Base-by-base conservation (phyloP, 345 rosid genomes). In the Atalantia buxifolia region DNA sequence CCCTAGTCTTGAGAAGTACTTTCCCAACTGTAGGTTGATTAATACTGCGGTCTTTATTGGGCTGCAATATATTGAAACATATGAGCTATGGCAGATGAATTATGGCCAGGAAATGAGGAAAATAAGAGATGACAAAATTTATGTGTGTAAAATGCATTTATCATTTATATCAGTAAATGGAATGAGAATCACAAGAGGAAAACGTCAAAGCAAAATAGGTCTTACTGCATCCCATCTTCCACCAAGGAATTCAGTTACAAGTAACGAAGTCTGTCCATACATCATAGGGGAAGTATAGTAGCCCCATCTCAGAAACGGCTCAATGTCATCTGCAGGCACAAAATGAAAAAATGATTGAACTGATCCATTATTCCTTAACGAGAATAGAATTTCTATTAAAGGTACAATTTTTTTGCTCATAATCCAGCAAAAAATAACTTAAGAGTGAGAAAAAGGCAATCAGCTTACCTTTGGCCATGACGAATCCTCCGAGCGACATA, bases 231-330 rank as follows among this genome's bases (percentile, higher is more conserved):
- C 77, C 98, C 98, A 95, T 89, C 98, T 88, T 60, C 92, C 69
- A 70, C 92, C 97, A 5, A 95, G 90, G 82, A 95, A 93, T 76
- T 93, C 98, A 67, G 92, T 95, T 84, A 95, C 89, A 80, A 90
- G 92, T 66, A 95, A 81, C 66, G 98, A 97, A 74, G 91, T 93
- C 76, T 95, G 98, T 77, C 97, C 98, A 77, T 95, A 95, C 98
- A 95, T 95, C 98, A 93, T 92, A 24, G 98, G 98, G 14, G 98
- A 95, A 66, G 60, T 22, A 74, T 86, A 95, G 78, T 92, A 95
- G 35, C 94, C 97, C 98, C 98, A 94, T 56, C 88, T 85, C 98
- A 95, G 80, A 89, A 89, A 91, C 8, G 92, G 77, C 3, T 79
- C 78, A 75, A 95, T 85, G 76, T 93, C 97, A 83, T 92, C 98